Percentiles rank a stretch among this genome's conserved stretches.
Evolutionary conservation across 495 filamentous ascomycete species (phyloP).

Genomic region (Neurospora sp.): DNA sequence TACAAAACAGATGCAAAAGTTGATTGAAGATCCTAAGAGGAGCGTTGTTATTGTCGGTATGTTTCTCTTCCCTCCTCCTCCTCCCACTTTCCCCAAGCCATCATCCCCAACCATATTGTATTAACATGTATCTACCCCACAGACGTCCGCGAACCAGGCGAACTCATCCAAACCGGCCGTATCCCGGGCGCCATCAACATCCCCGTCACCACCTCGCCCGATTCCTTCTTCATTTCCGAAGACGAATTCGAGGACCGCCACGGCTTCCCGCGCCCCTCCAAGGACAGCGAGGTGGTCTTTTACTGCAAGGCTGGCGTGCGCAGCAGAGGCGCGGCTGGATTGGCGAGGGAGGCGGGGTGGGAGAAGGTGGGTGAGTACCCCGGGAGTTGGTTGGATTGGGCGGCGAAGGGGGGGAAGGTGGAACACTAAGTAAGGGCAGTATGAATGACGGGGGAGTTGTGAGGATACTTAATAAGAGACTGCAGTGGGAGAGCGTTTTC

Average conservation of each 20-base stretch:
- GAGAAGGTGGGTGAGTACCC: constrained; percentile 65
- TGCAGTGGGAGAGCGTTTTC: too few species aligned
- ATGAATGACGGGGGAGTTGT: neutral
- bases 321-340: constrained; percentile 64
- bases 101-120: neutral
- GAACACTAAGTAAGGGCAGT: constrained; percentile 25
- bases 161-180: constrained; percentile 54
- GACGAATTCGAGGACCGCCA: constrained; percentile 72
- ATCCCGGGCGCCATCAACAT: constrained; percentile 77
- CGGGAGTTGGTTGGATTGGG: constrained; percentile 90
- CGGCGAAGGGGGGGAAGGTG: constrained; percentile 51
- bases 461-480: too few species aligned
- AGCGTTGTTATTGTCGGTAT: constrained; percentile 14
- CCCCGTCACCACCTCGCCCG: constrained; percentile 64
- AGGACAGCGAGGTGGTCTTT: constrained; percentile 58
- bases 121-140: neutral
- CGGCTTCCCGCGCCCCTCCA: constrained; percentile 53
- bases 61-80: neutral
- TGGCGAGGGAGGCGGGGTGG: constrained; percentile 73
- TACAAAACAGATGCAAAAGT: constrained; percentile 9
- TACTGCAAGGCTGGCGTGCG: constrained; percentile 91
- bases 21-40: constrained; percentile 3
- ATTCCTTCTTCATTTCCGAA: constrained; percentile 59
- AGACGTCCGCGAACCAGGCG: constrained; percentile 81
- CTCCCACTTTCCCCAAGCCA: too few species aligned